Evolutionary conservation across 2,329 filamentous ascomycete genomes (phyloP), one percentile per base, ranked within the genome.

Genomic region (Apiospora pterosperma): DNA sequence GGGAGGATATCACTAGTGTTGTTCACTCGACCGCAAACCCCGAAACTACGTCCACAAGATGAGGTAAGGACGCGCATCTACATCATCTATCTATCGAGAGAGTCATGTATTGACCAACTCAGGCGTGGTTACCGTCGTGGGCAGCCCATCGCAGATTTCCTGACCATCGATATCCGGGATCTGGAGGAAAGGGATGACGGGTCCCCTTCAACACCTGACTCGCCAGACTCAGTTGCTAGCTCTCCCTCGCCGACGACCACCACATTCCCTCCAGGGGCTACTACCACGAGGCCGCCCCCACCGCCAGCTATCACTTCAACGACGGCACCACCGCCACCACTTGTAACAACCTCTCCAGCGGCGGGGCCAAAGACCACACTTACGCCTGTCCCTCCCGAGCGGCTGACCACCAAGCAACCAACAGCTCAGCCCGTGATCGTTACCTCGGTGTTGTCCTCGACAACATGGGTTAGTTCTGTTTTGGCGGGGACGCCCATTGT

Each of bases 111-210:
- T 39, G 6, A 60, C 23, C 36, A 39, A 42, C 42, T 16, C n/a
- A 66, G 64, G 25, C 64, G 64, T 21, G 64, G 64, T 28, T 63
- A 23, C 34, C 64, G 64, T 62, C 64, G 62, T 34, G 64, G 64
- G 28, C 62, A 63, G 62, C 38, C 28, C 10, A 61, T 63, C 16
- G 61, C 62, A 23, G 64, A 66, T 48, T 31, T 6, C 34, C 59
- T 66, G 36, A 59, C 62, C 41, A 62, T 66, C 59, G 25, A 25
- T 25, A 34, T 66, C 21, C 64, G 62, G 36, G 62, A 64, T 21
- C 38, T 34, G 10, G 60, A 42, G 12, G 28, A 36, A 10, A 23
- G 21, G 39, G 38, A 31, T 28, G 60, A 44, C 16, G 41, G 25
- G 1, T 42, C 59, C 25, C 63, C 41, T 6, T 52, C 52, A 19